These are phyloP conservation scores for Psophocarpus tetragonolobus DNA, from an alignment of 306 rosid species.

Conservation along the genomic window DNA sequence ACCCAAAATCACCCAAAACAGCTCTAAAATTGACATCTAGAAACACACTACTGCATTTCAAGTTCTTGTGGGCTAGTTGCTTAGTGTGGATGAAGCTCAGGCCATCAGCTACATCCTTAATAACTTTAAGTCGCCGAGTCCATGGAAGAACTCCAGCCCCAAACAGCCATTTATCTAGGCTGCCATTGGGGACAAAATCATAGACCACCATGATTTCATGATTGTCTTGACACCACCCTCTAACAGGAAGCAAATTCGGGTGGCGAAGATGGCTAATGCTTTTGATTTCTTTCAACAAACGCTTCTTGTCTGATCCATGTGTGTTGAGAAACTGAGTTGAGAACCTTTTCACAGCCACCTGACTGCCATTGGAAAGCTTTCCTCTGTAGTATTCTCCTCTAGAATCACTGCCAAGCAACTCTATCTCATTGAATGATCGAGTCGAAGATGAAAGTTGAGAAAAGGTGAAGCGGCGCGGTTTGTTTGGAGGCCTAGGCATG, in stretches of 20 bases:
- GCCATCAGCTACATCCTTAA: slow-evolving; percentile 66
- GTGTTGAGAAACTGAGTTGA: slow-evolving; percentile 56
- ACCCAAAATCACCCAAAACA: slow-evolving; percentile 68
- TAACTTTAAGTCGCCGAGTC: slow-evolving; percentile 67
- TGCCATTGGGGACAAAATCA: slow-evolving; percentile 68
- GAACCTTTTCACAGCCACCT: slow-evolving; percentile 68
- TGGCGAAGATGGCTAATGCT: slow-evolving; percentile 56
- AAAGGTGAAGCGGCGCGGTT: slow-evolving; percentile 54
- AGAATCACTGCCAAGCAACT: slow-evolving; percentile 57
- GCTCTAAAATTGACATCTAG: slow-evolving; percentile 73
- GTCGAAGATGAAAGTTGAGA: slow-evolving; percentile 60
- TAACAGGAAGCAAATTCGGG: slow-evolving; percentile 65
- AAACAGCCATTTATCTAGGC: slow-evolving; percentile 78
- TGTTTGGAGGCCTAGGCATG: slow-evolving; percentile 72
- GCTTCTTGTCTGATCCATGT: slow-evolving; percentile 53
- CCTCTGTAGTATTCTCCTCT: slow-evolving; percentile 66
- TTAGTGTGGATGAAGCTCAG: slow-evolving; percentile 55
- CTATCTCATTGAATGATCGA: slow-evolving; percentile 54
- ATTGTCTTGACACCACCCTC: slow-evolving; percentile 74
- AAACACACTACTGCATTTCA: slow-evolving; percentile 75
- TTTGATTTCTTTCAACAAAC: slow-evolving; percentile 67
- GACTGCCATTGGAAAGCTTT: slow-evolving; percentile 60
- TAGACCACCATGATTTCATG: slow-evolving; percentile 58
- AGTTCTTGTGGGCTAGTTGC: slow-evolving; percentile 69
- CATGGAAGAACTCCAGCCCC: slow-evolving; percentile 82